Conservation (phyloP, 1,284 basidiomycete genomes). For the Rhodotorula sp. region DNA sequence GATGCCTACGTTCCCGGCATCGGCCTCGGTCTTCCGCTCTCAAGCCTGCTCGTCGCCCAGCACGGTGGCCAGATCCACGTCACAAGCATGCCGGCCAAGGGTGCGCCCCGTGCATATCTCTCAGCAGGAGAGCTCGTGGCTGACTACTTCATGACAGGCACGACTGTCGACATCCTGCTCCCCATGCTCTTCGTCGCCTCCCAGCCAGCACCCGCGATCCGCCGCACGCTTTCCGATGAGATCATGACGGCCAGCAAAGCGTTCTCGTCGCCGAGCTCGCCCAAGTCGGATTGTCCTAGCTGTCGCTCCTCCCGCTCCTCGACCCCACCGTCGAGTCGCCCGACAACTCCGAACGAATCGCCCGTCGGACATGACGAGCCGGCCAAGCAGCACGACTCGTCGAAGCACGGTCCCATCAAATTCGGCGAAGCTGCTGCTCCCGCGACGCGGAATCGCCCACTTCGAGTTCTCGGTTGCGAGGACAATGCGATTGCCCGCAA, state of each 20-base stretch:
- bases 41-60: background rate
- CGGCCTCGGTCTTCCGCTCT: conserved; percentile 18
- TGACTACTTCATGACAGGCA: background rate
- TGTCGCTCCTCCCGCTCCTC: too few species aligned
- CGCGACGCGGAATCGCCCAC: background rate
- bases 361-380: background rate
- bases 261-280: background rate
- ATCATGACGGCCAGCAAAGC: background rate
- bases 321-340: background rate
- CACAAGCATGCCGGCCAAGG: background rate
- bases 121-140: accelerated
- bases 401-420: background rate
- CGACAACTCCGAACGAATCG: too few species aligned
- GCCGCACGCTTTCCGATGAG: background rate
- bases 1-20: conserved; percentile 5
- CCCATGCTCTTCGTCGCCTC: background rate
- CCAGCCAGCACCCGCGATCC: background rate
- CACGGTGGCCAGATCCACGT: conserved; percentile 1
- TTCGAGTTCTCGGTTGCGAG: conserved; percentile 2
- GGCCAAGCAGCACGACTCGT: too few species aligned
- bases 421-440: background rate
- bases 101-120: background rate
- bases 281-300: background rate
- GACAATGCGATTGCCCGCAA: conserved; percentile 3
- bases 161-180: conserved; percentile 2